These are phyloP conservation scores for Medakamo hakoo DNA, from an alignment of 139 green algal genomes.

Conservation along the genomic window DNA sequence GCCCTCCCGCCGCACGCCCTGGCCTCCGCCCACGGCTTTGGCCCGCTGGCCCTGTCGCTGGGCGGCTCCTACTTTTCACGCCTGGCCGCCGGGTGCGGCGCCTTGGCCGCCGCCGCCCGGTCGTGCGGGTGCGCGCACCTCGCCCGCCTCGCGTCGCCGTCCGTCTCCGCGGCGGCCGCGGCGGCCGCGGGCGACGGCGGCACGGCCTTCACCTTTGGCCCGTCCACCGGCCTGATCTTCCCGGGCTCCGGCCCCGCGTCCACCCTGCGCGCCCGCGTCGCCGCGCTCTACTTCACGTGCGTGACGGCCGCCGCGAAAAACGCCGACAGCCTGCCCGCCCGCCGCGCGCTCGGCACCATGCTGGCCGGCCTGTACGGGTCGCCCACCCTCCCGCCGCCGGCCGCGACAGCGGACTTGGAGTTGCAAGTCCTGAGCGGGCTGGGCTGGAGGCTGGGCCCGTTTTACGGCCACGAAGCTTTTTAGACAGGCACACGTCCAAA, in stretches of 20 bases:
- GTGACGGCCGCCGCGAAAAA: background rate
- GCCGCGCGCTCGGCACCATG: background rate
- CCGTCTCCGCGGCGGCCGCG: too few relatives aligned
- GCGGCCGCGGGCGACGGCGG: too few relatives aligned
- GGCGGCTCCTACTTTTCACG: background rate
- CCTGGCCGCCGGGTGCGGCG: background rate
- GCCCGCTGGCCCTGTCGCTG: background rate
- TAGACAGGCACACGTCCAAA: too few relatives aligned
- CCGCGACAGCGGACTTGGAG: slow-evolving; percentile 97
- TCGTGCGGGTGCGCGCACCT: background rate
- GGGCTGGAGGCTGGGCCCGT: background rate
- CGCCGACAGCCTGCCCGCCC: background rate
- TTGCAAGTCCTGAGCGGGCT: slow-evolving; percentile 66
- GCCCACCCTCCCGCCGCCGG: background rate
- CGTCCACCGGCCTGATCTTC: background rate
- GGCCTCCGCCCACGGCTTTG: background rate
- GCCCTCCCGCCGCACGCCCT: background rate
- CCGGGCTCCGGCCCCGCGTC: too few relatives aligned
- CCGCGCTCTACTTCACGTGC: background rate
- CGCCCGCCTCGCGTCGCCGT: background rate
- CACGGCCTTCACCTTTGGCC: background rate
- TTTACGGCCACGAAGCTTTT: too few relatives aligned
- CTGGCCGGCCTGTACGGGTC: background rate
- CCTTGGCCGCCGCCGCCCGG: background rate
- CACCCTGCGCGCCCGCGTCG: background rate